Percentiles rank a stretch among this genome's conserved stretches.
These are phyloP conservation scores for Rosa lucieae DNA, from an alignment of 306 rosid genomes.

Conservation along the genomic window DNA sequence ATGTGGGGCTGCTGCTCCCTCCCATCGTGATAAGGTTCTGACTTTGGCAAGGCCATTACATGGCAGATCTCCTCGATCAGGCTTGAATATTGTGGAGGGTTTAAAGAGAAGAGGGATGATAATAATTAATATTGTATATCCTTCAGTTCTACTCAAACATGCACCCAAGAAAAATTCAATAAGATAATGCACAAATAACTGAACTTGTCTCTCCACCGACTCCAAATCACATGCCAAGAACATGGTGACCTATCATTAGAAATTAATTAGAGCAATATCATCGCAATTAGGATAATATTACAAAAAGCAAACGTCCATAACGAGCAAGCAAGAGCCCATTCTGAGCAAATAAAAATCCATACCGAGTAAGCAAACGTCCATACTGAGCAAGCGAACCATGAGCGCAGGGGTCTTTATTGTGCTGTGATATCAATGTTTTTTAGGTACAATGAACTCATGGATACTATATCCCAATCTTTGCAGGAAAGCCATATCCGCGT, in stretches of 20 bases:
- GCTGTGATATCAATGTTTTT: not conserved
- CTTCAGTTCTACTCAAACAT: slow-evolving; percentile 4
- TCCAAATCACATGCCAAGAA: slow-evolving; percentile 11
- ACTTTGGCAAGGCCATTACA: not conserved
- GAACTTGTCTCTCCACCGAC: not conserved
- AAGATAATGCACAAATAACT: not conserved
- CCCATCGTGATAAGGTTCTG: not conserved
- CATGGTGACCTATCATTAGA: not conserved
- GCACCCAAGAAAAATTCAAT: not conserved
- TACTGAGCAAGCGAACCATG: not conserved
- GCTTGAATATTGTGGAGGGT: not conserved
- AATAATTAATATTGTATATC: not conserved
- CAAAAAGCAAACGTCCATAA: slow-evolving; percentile 1
- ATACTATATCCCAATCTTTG: not conserved
- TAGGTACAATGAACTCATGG: not conserved
- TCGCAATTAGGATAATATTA: not conserved
- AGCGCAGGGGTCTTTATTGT: not conserved
- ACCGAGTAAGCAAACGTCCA: not conserved
- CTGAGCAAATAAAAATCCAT: not conserved
- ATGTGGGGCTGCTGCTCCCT: too few relatives aligned
- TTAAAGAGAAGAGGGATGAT: not conserved
- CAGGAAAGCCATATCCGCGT: not conserved
- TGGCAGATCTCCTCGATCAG: not conserved
- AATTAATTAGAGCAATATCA: not conserved
- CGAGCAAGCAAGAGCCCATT: not conserved